Evolutionary conservation across 139 green algal genomes (phyloP), one percentile per base, ranked within the genome.

Genomic region (Chlamydomonas eustigma): DNA sequence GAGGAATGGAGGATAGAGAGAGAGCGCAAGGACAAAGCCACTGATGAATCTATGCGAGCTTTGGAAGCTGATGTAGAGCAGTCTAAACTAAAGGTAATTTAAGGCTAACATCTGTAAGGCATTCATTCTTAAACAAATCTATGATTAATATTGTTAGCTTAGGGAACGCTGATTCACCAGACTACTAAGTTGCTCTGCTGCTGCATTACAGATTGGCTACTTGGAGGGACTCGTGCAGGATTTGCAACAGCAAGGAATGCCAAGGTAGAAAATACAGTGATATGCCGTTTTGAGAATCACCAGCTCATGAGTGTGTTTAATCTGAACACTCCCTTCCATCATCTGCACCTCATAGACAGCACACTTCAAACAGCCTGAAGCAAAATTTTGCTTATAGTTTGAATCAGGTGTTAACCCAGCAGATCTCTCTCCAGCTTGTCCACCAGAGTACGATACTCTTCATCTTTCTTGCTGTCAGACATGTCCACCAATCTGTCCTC

Each of bases 401-500:
- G 44, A 18, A 58, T 58, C 18, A 58, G 12, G 12, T 72, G 12
- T 39, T 22, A 72, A 31, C 65, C 65, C 34, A 75, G 37, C 5
- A 86, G 70, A 51, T 83, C 81, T 25, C 37, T 34, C 78, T 83
- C 77, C 64, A 88, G 71, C 75, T 86, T 84, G 58, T 74, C 79
- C 30, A 90, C 86, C 31, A 90, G 81, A 38, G 81, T 79, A 44
- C 84, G 83, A 75, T 87, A 90, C 78, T 90, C 86, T 64, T 87
- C 81, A 63, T 64, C 22, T 81, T 90, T 90, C 80, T 90, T 90
- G 50, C 68, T 65, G n/a, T 78, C 76, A 34, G 69, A 82, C 82
- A 88, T 82, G 79, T 90, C 86, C 30, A 90, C 86, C 34, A 88
- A 78, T 1, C 86, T 76, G 78, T 90, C 86, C 76, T 88, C 82